Evolutionary conservation across 2,329 filamentous ascomycete species (phyloP), one percentile per base, ranked within the genome.

Genomic region (Diaporthe destruens): DNA sequence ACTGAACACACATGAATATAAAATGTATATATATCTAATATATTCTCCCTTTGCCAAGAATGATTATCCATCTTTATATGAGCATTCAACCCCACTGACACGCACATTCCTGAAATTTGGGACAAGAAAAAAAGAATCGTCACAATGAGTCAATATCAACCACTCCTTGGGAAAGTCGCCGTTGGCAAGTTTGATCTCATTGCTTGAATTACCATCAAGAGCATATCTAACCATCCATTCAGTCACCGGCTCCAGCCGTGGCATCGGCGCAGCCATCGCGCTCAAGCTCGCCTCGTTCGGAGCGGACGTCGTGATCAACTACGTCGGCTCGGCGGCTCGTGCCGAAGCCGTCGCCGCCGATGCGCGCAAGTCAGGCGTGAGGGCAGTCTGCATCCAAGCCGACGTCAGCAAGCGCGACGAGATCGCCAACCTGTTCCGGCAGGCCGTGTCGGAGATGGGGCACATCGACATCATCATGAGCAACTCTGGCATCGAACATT

Each of bases 381-480:
- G 36, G 14, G 73, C 71, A n/a, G 44, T 71, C 8, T 76, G 76
- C 61, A 69, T 78, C 20, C 74, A 75, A 70, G 77, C 76, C 20
- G 78, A 80, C 44, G 76, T 80, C 42, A 76, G 77, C 2, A 72
- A 74, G 55, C 76, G 74, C 72, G 74, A 76, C 11, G 76, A 78
- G 23, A 76, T 79, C 32, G 71, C 67, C 8, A n/a, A 39, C 3
- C 75, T 76, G 3, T 80, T 80, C 55, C 59, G 73, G 14, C 67
- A 75, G 1, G 72, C 78, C 1, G 76, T 75, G 32, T 56, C 75
- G 11, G 65, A 76, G 63, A 56, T 76, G 25, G 78, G 78, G 6
- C 75, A 75, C 14, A 74, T 80, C 34, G 76, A 79, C 71, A 71
- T 78, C 16, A 76, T 79, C 1, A 77, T 79, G 75, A 77, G 76